These are phyloP conservation scores for Mucor indicus DNA, from an alignment of 371 early-diverging fungal genomes.

Conservation along the genomic window DNA sequence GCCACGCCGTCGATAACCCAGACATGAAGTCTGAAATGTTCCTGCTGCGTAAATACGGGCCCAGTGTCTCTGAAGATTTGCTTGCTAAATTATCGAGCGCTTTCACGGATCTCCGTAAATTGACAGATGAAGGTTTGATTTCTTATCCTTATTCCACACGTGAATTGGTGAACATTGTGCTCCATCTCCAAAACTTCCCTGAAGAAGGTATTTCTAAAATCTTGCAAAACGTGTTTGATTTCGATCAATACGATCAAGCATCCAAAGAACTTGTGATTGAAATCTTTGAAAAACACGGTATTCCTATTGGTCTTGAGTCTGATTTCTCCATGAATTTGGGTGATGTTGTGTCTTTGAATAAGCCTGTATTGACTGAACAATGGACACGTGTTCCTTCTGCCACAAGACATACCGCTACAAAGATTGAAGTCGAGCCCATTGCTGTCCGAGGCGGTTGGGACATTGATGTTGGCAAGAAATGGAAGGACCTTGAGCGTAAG, in stretches of 20 bases:
- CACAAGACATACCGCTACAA: conserved; percentile 3
- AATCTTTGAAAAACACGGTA: conserved; percentile 75
- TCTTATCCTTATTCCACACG: conserved; percentile 87
- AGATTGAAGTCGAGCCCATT: conserved; percentile 26
- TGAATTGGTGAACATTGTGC: conserved; percentile 79
- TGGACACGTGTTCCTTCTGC: conserved; percentile 50
- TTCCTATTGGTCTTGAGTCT: conserved; percentile 73
- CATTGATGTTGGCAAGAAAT: conserved; percentile 50
- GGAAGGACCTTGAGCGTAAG: conserved; percentile 63
- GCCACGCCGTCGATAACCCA: conserved; percentile 82
- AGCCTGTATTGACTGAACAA: conserved; percentile 55
- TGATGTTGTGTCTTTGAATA: conserved; percentile 47
- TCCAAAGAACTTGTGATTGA: conserved; percentile 68
- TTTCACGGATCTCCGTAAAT: conserved; percentile 71
- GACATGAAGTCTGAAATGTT: conserved; percentile 74
- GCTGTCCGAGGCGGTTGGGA: conserved; percentile 66
- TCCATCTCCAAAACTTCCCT: conserved; percentile 73
- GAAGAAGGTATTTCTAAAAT: conserved; percentile 72
- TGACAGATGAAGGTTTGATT: conserved; percentile 77
- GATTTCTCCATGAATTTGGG: conserved; percentile 69
- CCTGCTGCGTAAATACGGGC: conserved; percentile 72
- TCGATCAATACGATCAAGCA: conserved; percentile 73
- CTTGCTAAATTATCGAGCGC: conserved; percentile 66
- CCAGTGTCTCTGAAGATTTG: conserved; percentile 66
- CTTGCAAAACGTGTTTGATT: conserved; percentile 82